Evolutionary conservation across 345 rosid species (phyloP), one percentile per base, ranked within the genome.

Genomic region (Murraya paniculata): DNA sequence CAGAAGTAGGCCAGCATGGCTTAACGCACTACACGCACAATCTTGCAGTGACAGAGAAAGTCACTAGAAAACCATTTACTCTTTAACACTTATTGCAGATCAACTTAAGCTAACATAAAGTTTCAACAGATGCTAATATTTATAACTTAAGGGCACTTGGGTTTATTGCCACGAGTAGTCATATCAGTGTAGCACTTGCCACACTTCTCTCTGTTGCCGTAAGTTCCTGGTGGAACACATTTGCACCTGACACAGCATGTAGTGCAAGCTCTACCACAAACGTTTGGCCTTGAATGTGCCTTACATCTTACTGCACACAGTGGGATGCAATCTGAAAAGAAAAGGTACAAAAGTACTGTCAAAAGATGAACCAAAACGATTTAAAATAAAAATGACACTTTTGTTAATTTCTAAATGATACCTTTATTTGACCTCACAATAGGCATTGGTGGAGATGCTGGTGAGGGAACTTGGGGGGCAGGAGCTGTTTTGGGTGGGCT

Each of bases 201-300:
- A 80, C 98, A 95, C 78, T 76, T 83, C 82, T 93, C 96, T 28
- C 83, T 86, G 84, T 93, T 93, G 24, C 99, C 99, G 64, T 86
- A 92, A 10, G 98, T 95, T 24, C 99, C 98, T 45, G 98, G 99
- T 0, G 99, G 99, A 66, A 95, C 99, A 30, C 99, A 95, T 77
- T 86, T 95, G 93, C 99, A 95, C 66, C 96, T 82, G 81, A 85
- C 85, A 71, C 99, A 95, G 87, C 99, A 95, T 64, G 97, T 89
- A 82, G 84, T 72, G 88, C 99, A 95, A 27, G 94, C 99, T 82
- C 99, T 87, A 66, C 74, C 38, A 80, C 99, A 95, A 2, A 86
- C 18, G 35, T 86, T 90, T 77, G 80, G 62, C 84, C 96, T 92
- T 1, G 98, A 95, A 68, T 95, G 99, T 69, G 80, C 59, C 58